Base-by-base conservation (phyloP, 139 green algal species). In the Desmodesmus armatus region DNA sequence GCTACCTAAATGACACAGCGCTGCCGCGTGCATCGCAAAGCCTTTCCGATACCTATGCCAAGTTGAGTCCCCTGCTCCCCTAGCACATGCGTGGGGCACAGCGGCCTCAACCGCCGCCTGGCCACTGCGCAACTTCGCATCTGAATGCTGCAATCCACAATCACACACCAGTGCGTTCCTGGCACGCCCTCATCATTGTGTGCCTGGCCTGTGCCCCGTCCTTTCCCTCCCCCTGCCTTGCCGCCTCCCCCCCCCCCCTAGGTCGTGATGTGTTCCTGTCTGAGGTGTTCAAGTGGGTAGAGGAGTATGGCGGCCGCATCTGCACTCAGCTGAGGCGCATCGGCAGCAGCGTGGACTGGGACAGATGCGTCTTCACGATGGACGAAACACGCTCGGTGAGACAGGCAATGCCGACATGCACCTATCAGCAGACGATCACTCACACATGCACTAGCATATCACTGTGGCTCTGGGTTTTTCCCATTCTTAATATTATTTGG, bases 351-450 rank as follows among this genome's bases (percentile, higher is more conserved):
- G 88, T 98, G 37, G 97, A 99, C 91, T 99, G 97, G 97, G 82
- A 83, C 35, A 85, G 97, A 37, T 86, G 94, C 88, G 91, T 89
- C 0, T 99, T 99, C 90, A 99, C 97, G 15, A 98, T 99, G 96
- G 97, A 99, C 87, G 94, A 94, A 7, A 94, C 96, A 58, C 91
- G 94, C 39, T 94, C 88, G 43, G 89, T 95, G 53, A 91, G 88
- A 53, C 31, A 69, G 19, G 51, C 51, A n/a, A n/a, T n/a, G n/a
- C n/a, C n/a, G n/a, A n/a, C n/a, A n/a, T n/a, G n/a, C n/a, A n/a
- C n/a, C n/a, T n/a, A n/a, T n/a, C n/a, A n/a, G n/a, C n/a, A n/a
- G n/a, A n/a, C n/a, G n/a, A n/a, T n/a, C n/a, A n/a, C n/a, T n/a
- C n/a, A n/a, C n/a, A n/a, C n/a, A n/a, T n/a, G n/a, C n/a, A n/a